Evolutionary conservation across 176 grass and related monocot species (phyloP).

Genomic region (Typha latifolia): DNA sequence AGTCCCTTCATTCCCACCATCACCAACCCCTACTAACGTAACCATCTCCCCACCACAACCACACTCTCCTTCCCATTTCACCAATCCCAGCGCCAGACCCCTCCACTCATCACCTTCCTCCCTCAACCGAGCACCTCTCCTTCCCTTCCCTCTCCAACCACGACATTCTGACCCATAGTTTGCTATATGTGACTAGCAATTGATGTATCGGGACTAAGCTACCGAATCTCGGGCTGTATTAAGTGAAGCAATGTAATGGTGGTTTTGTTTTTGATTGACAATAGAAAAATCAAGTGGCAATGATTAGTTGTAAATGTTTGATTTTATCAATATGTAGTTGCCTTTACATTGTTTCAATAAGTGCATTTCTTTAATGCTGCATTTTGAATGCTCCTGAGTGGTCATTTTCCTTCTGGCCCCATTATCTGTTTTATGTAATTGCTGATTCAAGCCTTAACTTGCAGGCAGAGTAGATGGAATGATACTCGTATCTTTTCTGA

Average conservation of each 20-base stretch:
- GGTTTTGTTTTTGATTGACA: not conserved
- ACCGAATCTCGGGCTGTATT: not conserved
- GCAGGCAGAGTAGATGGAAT: conserved; percentile 91
- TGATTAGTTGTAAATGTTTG: not conserved
- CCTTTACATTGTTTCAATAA: not conserved
- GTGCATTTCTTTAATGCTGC: not conserved
- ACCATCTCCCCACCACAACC: too few species aligned
- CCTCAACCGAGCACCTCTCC: too few species aligned
- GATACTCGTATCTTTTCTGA: conserved; percentile 88
- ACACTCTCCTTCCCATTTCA: too few species aligned
- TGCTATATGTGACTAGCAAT: too few species aligned
- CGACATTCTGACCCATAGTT: too few species aligned
- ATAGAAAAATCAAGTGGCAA: not conserved
- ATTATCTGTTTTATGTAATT: conserved; percentile 9
- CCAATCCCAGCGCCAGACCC: too few species aligned
- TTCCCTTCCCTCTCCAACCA: too few species aligned
- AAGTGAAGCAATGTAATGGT: not conserved
- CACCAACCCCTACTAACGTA: too few species aligned
- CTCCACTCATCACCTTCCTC: too few species aligned
- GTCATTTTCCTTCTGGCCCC: not conserved
- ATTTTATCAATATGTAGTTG: too few species aligned
- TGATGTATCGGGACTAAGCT: not conserved
- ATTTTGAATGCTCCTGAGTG: not conserved
- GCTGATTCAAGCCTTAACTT: conserved; percentile 3
- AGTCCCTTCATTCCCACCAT: too few species aligned